phyloP scores from a whole-genome alignment of 2,329 filamentous ascomycete genomes.

The Anisogramma anomala region DNA sequence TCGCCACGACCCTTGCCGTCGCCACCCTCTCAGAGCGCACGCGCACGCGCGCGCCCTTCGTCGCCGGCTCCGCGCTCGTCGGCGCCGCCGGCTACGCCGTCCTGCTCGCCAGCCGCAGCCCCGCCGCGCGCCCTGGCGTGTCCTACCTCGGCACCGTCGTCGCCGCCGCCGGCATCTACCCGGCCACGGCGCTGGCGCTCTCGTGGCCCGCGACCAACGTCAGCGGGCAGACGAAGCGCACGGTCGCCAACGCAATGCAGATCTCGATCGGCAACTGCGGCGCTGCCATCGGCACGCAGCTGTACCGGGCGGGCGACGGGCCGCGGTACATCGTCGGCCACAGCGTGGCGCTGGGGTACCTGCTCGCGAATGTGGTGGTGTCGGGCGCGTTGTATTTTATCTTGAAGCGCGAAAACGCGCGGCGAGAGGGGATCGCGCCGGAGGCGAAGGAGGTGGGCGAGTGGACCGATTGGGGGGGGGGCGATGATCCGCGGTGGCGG shows the following conservation, averaged over 20 bases:
- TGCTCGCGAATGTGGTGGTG: slow-evolving; percentile 45
- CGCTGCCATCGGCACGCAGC: slow-evolving; percentile 56
- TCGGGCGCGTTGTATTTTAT: slow-evolving; percentile 40
- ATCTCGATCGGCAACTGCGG: slow-evolving; percentile 61
- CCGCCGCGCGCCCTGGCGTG: slow-evolving; percentile 37
- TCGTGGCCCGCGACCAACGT: slow-evolving; percentile 65
- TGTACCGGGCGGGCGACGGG: slow-evolving; percentile 49
- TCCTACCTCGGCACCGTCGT: slow-evolving; percentile 53
- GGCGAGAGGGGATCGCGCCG: slow-evolving; percentile 31
- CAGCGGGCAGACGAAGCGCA: slow-evolving; percentile 57
- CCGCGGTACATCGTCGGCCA: slow-evolving; percentile 57
- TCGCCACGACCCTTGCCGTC: slow-evolving; percentile 44
- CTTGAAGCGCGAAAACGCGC: slow-evolving; percentile 46
- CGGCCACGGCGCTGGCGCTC: slow-evolving; percentile 49
- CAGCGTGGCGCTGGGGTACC: slow-evolving; percentile 52
- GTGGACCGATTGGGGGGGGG: slow-evolving; percentile 45
- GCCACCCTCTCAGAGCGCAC: slow-evolving; percentile 50
- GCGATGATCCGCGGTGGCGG: slow-evolving; percentile 54
- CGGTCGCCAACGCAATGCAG: slow-evolving; percentile 57
- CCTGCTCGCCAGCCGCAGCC: slow-evolving; percentile 39
- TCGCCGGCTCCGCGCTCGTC: slow-evolving; percentile 45
- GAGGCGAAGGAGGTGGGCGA: slow-evolving; percentile 39
- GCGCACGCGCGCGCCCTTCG: slow-evolving; percentile 48
- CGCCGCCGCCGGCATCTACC: slow-evolving; percentile 56
- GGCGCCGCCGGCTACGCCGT: slow-evolving; percentile 52